Evolutionary conservation across 768 basidiomycete genomes (phyloP).

Genomic region (Lactifluus pinguis): DNA sequence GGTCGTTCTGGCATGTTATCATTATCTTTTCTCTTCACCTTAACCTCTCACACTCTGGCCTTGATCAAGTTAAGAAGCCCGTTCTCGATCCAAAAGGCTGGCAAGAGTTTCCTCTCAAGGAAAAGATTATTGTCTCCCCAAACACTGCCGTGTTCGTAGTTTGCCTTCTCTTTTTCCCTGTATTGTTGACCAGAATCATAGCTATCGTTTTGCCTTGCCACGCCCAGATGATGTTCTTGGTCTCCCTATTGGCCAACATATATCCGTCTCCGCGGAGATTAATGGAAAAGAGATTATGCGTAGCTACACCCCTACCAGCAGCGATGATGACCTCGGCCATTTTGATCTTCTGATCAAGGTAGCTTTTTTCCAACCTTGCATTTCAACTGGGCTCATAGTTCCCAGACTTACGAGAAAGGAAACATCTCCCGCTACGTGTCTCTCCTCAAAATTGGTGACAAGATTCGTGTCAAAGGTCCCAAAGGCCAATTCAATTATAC

Average conservation of each 20-base stretch:
- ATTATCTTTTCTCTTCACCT: not conserved
- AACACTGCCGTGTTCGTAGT: constrained; percentile 88
- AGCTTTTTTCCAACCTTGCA: constrained; percentile 3
- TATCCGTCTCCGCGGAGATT: constrained; percentile 83
- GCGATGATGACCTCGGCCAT: constrained; percentile 85
- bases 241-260: constrained; percentile 94
- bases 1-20: constrained; percentile 28
- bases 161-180: not conserved
- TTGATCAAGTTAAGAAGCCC: constrained; percentile 49
- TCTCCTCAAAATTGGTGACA: constrained; percentile 79
- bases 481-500: constrained; percentile 90
- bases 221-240: constrained; percentile 70
- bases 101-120: constrained; percentile 70
- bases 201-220: constrained; percentile 89
- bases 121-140: constrained; percentile 80
- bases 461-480: constrained; percentile 86
- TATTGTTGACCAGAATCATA: constrained; percentile 26
- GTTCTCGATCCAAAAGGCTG: constrained; percentile 68
- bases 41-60: not conserved
- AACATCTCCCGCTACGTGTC: constrained; percentile 89
- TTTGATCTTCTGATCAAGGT: constrained; percentile 99
- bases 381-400: not conserved
- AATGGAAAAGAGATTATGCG: constrained; percentile 84
- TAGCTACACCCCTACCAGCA: constrained; percentile 92
- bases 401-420: constrained; percentile 89